Percentiles rank a stretch among this genome's conserved stretches.
Evolutionary conservation across 306 rosid genomes (phyloP).

Genomic region (Castanopsis chinensis): DNA sequence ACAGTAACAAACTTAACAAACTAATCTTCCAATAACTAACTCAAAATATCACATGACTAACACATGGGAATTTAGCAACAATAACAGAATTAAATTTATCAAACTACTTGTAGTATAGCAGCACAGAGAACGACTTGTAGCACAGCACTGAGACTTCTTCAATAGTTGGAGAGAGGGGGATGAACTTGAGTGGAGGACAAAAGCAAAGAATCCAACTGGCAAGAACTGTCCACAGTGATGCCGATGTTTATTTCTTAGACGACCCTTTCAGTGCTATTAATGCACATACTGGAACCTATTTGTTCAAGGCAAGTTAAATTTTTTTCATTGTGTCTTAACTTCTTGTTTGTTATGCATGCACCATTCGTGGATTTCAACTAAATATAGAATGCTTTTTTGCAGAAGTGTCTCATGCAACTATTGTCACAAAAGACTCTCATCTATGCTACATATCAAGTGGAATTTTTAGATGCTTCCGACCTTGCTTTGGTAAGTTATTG

Average conservation of each 20-base stretch:
- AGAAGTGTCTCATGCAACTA: slow-evolving; percentile 81
- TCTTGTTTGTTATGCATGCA: slow-evolving; percentile 6
- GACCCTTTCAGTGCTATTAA: slow-evolving; percentile 98
- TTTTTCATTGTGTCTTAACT: neutral
- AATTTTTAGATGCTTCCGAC: slow-evolving; percentile 84
- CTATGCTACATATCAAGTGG: slow-evolving; percentile 87
- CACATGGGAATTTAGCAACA: too few relatives aligned
- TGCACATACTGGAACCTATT: slow-evolving; percentile 76
- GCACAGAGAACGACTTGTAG: too few relatives aligned
- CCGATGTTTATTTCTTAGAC: slow-evolving; percentile 80
- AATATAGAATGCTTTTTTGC: slow-evolving; percentile 30
- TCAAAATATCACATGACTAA: too few relatives aligned
- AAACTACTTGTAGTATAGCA: too few relatives aligned
- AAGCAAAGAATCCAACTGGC: slow-evolving; percentile 92
- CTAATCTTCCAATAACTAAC: too few relatives aligned
- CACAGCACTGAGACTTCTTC: too few relatives aligned
- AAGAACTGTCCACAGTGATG: slow-evolving; percentile 74
- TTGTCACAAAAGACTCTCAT: slow-evolving; percentile 74
- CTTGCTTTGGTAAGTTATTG: slow-evolving; percentile 50
- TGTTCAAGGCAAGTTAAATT: slow-evolving; percentile 45
- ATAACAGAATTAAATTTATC: too few relatives aligned
- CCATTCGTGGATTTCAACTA: slow-evolving; percentile 3
- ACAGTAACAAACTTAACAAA: too few relatives aligned
- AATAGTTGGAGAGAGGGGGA: slow-evolving; percentile 81
- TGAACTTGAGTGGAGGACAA: slow-evolving; percentile 90